These are phyloP conservation scores for Plasmodium chabaudi DNA, from an alignment of 169 alveolate genomes.

Conservation along the genomic window DNA sequence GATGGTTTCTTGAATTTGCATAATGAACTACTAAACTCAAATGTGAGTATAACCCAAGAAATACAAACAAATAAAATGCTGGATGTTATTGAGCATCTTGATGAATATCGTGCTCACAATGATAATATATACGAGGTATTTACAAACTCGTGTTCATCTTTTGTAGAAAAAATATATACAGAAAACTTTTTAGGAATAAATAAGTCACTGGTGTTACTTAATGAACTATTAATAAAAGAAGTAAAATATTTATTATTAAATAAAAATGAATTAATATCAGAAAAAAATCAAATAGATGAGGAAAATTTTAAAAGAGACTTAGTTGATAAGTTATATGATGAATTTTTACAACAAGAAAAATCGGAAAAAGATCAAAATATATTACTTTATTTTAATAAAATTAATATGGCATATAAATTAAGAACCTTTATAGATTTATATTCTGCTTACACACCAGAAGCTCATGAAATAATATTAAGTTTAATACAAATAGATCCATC, in stretches of 20 bases:
- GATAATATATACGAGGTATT: conserved; percentile 34
- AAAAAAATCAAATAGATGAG: conserved; percentile 27
- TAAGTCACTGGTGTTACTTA: conserved; percentile 29
- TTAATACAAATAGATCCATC: conserved; percentile 67
- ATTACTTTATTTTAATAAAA: conserved; percentile 59
- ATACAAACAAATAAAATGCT: conserved; percentile 24
- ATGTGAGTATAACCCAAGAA: conserved; percentile 27
- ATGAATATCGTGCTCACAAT: conserved; percentile 13
- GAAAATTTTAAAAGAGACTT: conserved; percentile 31
- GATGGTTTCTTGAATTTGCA: conserved; percentile 56
- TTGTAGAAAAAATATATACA: conserved; percentile 51
- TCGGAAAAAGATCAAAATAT: conserved; percentile 33
- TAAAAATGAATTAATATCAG: conserved; percentile 34
- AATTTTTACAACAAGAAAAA: conserved; percentile 75
- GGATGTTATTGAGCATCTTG: conserved; percentile 1
- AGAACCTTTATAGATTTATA: conserved; percentile 31
- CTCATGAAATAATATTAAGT: conserved; percentile 59
- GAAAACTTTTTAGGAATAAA: conserved; percentile 41
- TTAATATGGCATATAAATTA: conserved; percentile 59
- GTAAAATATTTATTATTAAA: conserved; percentile 44
- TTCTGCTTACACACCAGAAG: conserved; percentile 59
- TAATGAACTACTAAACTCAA: conserved; percentile 20
- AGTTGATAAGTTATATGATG: conserved; percentile 72
- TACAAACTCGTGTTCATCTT: conserved; percentile 22
- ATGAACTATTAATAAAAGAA: conserved; percentile 72